Percentiles rank a stretch among this genome's conserved stretches.
phyloP scores from a whole-genome alignment of 2,329 filamentous ascomycete species.

The Septoria petroselini region DNA sequence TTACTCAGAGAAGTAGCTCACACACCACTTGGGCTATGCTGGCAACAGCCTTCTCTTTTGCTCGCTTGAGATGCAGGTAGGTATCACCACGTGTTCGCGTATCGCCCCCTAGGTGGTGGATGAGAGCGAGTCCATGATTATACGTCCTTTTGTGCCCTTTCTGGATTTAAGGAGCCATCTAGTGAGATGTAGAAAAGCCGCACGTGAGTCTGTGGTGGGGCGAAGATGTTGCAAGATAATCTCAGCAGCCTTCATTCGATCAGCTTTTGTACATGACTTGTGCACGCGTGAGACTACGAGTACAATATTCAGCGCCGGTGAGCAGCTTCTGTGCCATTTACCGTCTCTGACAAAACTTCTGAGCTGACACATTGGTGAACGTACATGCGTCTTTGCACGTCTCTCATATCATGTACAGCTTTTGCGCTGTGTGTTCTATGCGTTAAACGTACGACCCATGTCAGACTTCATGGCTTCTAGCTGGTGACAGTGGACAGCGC shows the following conservation, averaged over 20 bases:
- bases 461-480: not conserved
- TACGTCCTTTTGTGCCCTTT: too few species aligned
- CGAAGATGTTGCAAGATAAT: too few species aligned
- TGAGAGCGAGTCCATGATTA: too few species aligned
- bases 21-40: not conserved
- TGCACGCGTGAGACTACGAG: too few species aligned
- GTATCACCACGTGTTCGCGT: too few species aligned
- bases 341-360: not conserved
- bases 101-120: too few species aligned
- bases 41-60: conserved; percentile 6
- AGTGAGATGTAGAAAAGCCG: too few species aligned
- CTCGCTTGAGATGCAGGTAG: not conserved
- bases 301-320: not conserved
- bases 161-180: too few species aligned
- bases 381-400: not conserved
- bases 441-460: conserved; percentile 8
- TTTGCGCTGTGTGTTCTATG: conserved; percentile 11
- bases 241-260: too few species aligned
- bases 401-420: conserved; percentile 13
- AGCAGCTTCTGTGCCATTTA: not conserved
- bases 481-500: not conserved
- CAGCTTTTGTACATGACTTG: too few species aligned
- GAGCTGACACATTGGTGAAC: not conserved
- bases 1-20: conserved; percentile 6
- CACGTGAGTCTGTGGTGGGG: too few species aligned